Base-by-base conservation (phyloP, 768 basidiomycete species). In the Fomitopsis serialis region DNA sequence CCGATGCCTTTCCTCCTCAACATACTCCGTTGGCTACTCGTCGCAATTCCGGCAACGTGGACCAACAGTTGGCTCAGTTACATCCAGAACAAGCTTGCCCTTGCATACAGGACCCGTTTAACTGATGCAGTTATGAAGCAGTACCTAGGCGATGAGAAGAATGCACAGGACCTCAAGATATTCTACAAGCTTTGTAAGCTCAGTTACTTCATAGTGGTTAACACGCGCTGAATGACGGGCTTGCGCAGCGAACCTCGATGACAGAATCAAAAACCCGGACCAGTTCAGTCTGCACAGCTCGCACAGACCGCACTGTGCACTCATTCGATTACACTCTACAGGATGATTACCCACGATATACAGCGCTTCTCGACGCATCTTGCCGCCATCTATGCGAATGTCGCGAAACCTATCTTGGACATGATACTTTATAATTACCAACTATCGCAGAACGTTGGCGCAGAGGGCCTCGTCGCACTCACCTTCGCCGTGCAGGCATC, bases 351-450 rank as follows among this genome's bases (percentile, higher is more conserved):
- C 2, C 86, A 95, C 54, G 96, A 98, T 68, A 93, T 98, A 45
- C 91, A 95, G 66, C 87, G 87, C 50, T 98, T 97, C 71, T 91
- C 92, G 13, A 80, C 79, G 4, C 87, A 92, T 64, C 79, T 98
- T 6, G 93, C 96, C 12, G 92, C 92, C 17, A 94, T 98, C 34
- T 98, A 98, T 68, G 81, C 85, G 15, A 98, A 98, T 66, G 72
- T 98, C 36, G 94, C 94, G 24, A 98, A 98, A 70, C 96, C 96
- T 7, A 76, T 88, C 15, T 78, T 97, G 35, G 96, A 98, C 62
- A 88, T 90, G 45, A 91, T 96, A 44, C 73, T 98, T 11, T 98
- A 98, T 72, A 98, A 98, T 70, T 95, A 92, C 59, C 95, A 98
- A 65, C 76, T 98, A 7, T 90, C 92, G 5, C 84, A 85, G 59